Percentiles rank a stretch among this genome's conserved stretches.
Evolutionary conservation across 305 asterid species (phyloP).

Genomic region (Solanum hybrid): DNA sequence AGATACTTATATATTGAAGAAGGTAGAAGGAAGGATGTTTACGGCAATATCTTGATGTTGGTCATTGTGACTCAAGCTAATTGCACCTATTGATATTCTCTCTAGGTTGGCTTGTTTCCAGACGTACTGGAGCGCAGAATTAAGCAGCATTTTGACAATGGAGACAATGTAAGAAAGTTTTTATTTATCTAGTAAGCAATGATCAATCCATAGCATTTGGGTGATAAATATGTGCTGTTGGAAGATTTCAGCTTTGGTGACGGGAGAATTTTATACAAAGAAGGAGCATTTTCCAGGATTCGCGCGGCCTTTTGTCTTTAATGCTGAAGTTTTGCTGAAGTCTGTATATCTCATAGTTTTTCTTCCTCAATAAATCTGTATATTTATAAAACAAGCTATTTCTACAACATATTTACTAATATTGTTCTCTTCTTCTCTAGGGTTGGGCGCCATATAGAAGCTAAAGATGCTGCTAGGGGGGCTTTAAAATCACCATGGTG

Average conservation of each 20-base stretch:
- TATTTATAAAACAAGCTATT: neutral
- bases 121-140: conserved; percentile 75
- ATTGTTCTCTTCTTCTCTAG: conserved; percentile 22
- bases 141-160: conserved; percentile 72
- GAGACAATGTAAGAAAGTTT: conserved; percentile 61
- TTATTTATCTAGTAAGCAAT: conserved; percentile 17
- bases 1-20: conserved; percentile 63
- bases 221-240: conserved; percentile 41
- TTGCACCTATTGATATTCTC: neutral
- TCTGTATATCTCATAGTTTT: conserved; percentile 24
- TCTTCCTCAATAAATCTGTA: neutral
- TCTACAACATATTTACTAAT: neutral
- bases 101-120: conserved; percentile 91
- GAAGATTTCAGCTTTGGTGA: conserved; percentile 97
- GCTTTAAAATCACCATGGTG: conserved; percentile 99
- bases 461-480: conserved; percentile 93
- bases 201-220: conserved; percentile 18
- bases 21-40: conserved; percentile 31
- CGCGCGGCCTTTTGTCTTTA: conserved; percentile 86
- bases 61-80: conserved; percentile 3
- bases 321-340: conserved; percentile 74
- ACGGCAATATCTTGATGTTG: conserved; percentile 9
- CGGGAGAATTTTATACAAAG: conserved; percentile 87
- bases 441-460: conserved; percentile 74
- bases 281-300: conserved; percentile 98